Conservation (phyloP, 345 rosid genomes). For the Eucalyptus virginea region DNA sequence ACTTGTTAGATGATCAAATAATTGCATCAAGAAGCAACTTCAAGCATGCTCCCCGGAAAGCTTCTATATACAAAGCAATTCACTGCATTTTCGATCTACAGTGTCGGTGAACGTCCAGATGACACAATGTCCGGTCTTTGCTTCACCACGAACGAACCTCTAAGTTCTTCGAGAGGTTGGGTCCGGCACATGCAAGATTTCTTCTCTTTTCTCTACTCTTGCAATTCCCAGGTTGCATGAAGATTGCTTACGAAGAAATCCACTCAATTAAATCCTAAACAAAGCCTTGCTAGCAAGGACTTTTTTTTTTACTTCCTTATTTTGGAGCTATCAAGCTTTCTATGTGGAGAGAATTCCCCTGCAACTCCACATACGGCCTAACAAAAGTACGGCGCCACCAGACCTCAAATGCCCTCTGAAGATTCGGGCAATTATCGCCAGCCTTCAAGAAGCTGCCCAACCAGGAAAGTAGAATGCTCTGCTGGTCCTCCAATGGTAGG, state of each 20-base stretch:
- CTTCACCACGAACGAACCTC: background rate
- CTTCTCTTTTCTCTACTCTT: background rate
- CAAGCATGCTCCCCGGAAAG: background rate
- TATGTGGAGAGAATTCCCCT: conserved; percentile 11
- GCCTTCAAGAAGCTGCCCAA: conserved; percentile 70
- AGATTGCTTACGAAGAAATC: background rate
- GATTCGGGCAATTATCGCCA: conserved; percentile 94
- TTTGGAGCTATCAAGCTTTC: conserved; percentile 1
- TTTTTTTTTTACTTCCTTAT: background rate
- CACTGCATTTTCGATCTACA: background rate
- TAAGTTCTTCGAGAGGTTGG: background rate
- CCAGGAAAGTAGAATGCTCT: conserved; percentile 73
- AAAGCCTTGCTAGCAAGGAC: background rate
- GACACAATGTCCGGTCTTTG: background rate
- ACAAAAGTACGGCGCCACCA: conserved; percentile 98
- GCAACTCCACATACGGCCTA: conserved; percentile 54
- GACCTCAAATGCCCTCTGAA: conserved; percentile 92
- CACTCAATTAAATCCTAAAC: background rate
- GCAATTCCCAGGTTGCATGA: background rate
- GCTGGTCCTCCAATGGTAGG: conserved; percentile 88
- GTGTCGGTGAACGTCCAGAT: background rate
- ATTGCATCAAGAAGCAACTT: background rate
- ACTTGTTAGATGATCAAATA: background rate
- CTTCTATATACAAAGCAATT: background rate
- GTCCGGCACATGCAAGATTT: background rate